Base-by-base conservation (phyloP, 345 rosid species). In the Heritiera fomes region DNA sequence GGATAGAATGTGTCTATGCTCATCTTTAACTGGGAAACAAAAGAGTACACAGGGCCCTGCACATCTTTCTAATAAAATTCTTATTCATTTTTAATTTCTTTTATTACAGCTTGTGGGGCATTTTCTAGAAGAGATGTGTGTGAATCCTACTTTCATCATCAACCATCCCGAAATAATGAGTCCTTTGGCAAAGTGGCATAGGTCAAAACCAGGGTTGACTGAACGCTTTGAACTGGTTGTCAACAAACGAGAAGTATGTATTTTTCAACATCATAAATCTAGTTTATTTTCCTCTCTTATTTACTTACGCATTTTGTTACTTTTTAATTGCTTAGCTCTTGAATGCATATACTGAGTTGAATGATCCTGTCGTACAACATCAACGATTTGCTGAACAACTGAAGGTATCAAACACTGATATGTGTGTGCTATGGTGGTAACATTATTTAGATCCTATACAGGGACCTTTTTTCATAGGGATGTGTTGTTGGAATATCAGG, bases 141-240 rank as follows among this genome's bases (percentile, higher is more conserved):
- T 94, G 55, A 97, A 97, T 81, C 99, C 99, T 65, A 75, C 98
- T 47, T 97, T 90, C 87, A 94, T 97, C 76, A 94, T 91, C 74
- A 88, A 94, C 87, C 99, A 92, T 81, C 98, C 95, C n/a, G 94
- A 91, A 84, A 91, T 94, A 73, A 92, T 92, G 97, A 94, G 97
- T 85, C 95, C 95, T 20, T 81, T 94, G 87, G 94, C 98, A 5
- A 94, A 94, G 82, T 89, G 91, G 88, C 99, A 97, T 73, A 87
- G 99, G 89, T 86, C 87, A 1, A 85, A 81, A 71, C 89, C 81
- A 56, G 91, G 83, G 83, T 83, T 94, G 78, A 97, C 99, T 14
- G 99, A 97, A 78, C 94, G 99, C 52, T 97, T 94, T 47, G 99
- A 97, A 83, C 86, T 97, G 75, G 94, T 97, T 78, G 75, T 91